Evolutionary conservation across 768 basidiomycete species (phyloP).

Genomic region (Porpolomopsis calyptriformis): DNA sequence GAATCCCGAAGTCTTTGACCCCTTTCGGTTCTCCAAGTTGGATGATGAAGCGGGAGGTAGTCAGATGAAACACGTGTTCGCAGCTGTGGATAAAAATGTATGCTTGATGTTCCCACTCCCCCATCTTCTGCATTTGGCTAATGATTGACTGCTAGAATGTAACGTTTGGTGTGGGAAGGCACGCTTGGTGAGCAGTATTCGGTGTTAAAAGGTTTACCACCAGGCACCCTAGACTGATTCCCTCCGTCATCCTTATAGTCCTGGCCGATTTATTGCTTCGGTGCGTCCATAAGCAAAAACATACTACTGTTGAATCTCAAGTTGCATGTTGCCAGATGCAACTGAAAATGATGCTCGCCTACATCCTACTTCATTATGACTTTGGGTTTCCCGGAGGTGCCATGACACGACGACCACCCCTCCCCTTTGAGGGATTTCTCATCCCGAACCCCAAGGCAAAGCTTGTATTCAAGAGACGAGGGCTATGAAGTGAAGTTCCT

Average conservation of each 20-base stretch:
- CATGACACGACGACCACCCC: conserved; percentile 19
- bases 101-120: conserved; percentile 6
- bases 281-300: conserved; percentile 17
- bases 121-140: conserved; percentile 5
- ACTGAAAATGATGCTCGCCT: conserved; percentile 28
- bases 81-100: conserved; percentile 26
- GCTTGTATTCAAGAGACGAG: conserved; percentile 22
- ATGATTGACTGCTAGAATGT: conserved; percentile 20
- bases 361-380: conserved; percentile 25
- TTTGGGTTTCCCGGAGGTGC: conserved; percentile 19
- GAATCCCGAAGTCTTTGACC: conserved; percentile 24
- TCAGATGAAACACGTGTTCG: conserved; percentile 25
- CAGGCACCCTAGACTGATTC: conserved; percentile 12
- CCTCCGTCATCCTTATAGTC: conserved; percentile 23
- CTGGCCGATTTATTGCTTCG: conserved; percentile 27
- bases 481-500: too few relatives aligned
- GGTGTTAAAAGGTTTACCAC: not conserved
- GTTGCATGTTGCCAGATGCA: conserved; percentile 19
- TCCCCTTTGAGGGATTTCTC: conserved; percentile 25
- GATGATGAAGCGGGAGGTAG: conserved; percentile 16
- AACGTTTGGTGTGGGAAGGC: conserved; percentile 28
- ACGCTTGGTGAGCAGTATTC: not conserved
- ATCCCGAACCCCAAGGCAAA: conserved; percentile 24
- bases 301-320: not conserved
- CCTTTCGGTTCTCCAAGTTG: conserved; percentile 28